Base-by-base conservation (phyloP, 106 monocot genomes). In the Posidonia australis region DNA sequence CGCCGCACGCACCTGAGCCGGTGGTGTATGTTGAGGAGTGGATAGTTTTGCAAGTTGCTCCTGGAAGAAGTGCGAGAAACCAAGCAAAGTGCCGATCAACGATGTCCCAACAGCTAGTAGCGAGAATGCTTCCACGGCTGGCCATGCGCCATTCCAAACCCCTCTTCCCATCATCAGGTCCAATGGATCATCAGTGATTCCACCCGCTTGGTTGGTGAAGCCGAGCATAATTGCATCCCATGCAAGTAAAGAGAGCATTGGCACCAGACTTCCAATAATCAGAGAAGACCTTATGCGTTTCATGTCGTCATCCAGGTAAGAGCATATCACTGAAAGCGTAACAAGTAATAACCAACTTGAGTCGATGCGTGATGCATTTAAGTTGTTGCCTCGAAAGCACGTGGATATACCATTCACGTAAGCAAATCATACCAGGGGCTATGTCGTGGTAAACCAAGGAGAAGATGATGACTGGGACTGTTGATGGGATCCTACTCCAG, bases 381-480 rank as follows among this genome's bases (percentile, higher is more conserved):
- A 54, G n/a, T n/a, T n/a, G n/a, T 49, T 3, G 19, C 16, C 48
- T 17, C 16, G 13, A 16, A 49, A 49, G 48, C n/a, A 49, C 48
- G 13, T 49, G 18, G 19, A 13, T 49, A 49, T 17, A 5, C 19
- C 19, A n/a, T 44, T 7, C 12, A 12, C 12, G 5, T 44, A 44
- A 12, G 44, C 5, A 7, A 44, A 12, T 13, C 10, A 21, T 84
- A 80, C 84, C 84, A 48, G 84, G 84, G n/a, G 74, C 68, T 47
- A 80, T 80, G 41, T 80, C 84, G 69, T 84, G 84, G 58, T 67
- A 84, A 42, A 80, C 80, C 42, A 84, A 69, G 27, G 84, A 79
- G 70, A 80, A 84, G 58, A 80, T 80, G 57, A 80, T 84, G 56
- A 84, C 80, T 2, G 80, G 83, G 17, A 84, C 51, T 2, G 79